phyloP scores from a whole-genome alignment of 192 early-diverging fungal genomes.

The Oehlia diaphana region DNA sequence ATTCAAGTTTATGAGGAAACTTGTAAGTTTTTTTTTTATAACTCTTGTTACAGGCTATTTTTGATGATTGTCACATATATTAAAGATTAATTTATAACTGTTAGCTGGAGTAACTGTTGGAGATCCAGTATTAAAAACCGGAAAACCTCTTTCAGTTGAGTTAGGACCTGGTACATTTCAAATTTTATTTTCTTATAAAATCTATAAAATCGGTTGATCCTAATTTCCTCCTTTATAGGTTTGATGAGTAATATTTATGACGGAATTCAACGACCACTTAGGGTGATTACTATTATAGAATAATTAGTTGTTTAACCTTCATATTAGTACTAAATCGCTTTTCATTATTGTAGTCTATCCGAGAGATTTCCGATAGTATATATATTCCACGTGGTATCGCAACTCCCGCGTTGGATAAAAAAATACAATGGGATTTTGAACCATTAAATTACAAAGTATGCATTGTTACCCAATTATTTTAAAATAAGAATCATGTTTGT shows the following conservation, averaged over 20 bases:
- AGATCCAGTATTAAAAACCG: slow-evolving; percentile 97
- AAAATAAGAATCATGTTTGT: background rate
- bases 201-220: background rate
- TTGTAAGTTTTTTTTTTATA: slow-evolving; percentile 48
- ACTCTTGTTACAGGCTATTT: background rate
- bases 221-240: slow-evolving; percentile 38
- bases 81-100: background rate
- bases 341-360: slow-evolving; percentile 65
- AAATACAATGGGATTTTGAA: slow-evolving; percentile 91
- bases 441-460: slow-evolving; percentile 85
- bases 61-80: background rate
- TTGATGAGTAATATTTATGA: slow-evolving; percentile 96
- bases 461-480: background rate
- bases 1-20: slow-evolving; percentile 99
- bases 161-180: slow-evolving; percentile 85
- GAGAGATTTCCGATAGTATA: slow-evolving; percentile 91
- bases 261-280: slow-evolving; percentile 98
- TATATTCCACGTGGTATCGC: slow-evolving; percentile 99
- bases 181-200: background rate
- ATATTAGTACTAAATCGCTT: background rate
- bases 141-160: slow-evolving; percentile 98
- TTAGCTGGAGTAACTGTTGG: slow-evolving; percentile 96
- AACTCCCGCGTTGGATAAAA: slow-evolving; percentile 95
- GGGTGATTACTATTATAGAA: slow-evolving; percentile 47
- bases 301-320: background rate